These are phyloP conservation scores for Clitocybe nebularis DNA, from an alignment of 1,284 basidiomycete species.

Conservation along the genomic window DNA sequence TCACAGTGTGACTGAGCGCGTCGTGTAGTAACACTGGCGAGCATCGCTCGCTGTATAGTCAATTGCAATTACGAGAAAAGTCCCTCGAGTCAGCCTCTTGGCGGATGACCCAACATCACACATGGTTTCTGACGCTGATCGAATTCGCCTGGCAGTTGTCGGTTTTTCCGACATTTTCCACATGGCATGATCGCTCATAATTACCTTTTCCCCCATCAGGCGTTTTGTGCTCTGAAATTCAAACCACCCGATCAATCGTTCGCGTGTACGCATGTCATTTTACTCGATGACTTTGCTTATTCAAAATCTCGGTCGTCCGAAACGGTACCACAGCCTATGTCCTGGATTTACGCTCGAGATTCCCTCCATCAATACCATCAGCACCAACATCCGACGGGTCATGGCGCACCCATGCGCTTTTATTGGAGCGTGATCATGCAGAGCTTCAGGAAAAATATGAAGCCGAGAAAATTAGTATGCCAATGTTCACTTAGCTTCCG, in stretches of 20 bases:
- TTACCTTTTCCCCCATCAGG: constrained; percentile 24
- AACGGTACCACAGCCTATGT: constrained; percentile 34
- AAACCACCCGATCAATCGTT: constrained; percentile 39
- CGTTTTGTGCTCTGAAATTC: constrained; percentile 36
- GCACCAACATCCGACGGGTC: constrained; percentile 23
- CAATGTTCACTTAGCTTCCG: background rate
- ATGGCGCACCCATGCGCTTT: constrained; percentile 44
- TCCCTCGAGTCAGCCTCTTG: too few species aligned
- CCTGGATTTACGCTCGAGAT: constrained; percentile 36
- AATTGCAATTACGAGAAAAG: too few species aligned
- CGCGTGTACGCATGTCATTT: constrained; percentile 29
- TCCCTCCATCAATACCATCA: constrained; percentile 25
- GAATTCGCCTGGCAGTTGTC: constrained; percentile 28
- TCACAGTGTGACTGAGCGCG: constrained; percentile 10
- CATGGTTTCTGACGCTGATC: constrained; percentile 20
- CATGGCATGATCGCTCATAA: constrained; percentile 1
- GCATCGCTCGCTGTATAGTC: too few species aligned
- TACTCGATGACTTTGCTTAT: background rate
- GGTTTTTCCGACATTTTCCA: constrained; percentile 11
- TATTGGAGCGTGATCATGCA: constrained; percentile 38
- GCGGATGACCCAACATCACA: too few species aligned
- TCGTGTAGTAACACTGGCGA: constrained; percentile 6
- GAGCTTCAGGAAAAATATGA: constrained; percentile 37
- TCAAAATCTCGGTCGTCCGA: background rate
- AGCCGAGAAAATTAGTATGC: constrained; percentile 38